These are phyloP conservation scores for Yarrowia yakushimensis DNA, from an alignment of 805 yeast genomes.

Conservation along the genomic window DNA sequence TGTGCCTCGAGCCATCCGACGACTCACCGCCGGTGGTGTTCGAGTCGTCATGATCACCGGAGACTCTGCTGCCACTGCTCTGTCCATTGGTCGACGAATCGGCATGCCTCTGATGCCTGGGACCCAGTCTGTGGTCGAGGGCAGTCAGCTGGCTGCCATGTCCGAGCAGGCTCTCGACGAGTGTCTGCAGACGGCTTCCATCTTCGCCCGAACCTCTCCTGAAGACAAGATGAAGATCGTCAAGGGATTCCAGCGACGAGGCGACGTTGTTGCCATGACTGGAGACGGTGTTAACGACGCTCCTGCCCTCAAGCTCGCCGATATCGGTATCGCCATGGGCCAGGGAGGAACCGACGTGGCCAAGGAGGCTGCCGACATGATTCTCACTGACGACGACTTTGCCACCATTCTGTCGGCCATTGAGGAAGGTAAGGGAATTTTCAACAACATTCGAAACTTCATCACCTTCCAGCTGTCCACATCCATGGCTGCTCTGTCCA, in stretches of 20 bases:
- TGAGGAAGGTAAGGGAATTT: conserved; percentile 96
- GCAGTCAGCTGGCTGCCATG: conserved; percentile 75
- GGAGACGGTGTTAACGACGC: conserved; percentile 67
- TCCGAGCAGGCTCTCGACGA: conserved; percentile 67
- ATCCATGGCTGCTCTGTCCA: conserved; percentile 87
- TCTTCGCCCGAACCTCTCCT: conserved; percentile 93
- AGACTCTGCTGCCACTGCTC: conserved; percentile 83
- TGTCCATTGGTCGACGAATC: conserved; percentile 78
- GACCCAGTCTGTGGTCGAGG: conserved; percentile 70
- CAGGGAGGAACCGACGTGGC: conserved; percentile 98
- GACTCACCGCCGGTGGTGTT: conserved; percentile 86
- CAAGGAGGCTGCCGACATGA: conserved; percentile 98
- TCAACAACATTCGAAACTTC: conserved; percentile 91
- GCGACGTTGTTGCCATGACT: conserved; percentile 60
- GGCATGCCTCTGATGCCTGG: conserved; percentile 73
- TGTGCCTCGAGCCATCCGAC: conserved; percentile 69
- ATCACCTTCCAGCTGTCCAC: conserved; percentile 94
- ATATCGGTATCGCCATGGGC: conserved; percentile 63
- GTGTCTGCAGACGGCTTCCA: conserved; percentile 76
- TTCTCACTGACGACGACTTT: conserved; percentile 93
- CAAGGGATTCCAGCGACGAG: conserved; percentile 59
- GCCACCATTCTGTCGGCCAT: conserved; percentile 90
- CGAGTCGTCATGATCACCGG: conserved; percentile 98
- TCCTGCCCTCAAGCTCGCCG: conserved; percentile 59
- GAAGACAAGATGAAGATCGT: conserved; percentile 90